Percentiles rank a stretch among this genome's conserved stretches.
Evolutionary conservation across 495 filamentous ascomycete species (phyloP).

Genomic region (Neurospora sp.): DNA sequence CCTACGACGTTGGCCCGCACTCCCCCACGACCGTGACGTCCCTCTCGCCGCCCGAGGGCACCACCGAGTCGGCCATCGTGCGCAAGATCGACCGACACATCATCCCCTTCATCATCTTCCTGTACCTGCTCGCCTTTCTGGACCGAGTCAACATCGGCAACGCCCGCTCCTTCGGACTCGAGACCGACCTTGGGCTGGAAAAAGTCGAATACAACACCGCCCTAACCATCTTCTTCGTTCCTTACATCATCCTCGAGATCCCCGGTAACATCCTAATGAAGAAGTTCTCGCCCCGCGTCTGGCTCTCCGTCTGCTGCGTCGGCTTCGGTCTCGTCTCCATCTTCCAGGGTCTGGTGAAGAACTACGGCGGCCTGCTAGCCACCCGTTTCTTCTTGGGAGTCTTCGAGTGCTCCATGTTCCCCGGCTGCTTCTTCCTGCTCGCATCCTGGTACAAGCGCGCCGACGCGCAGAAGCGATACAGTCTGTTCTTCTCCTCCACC

Average conservation of each 20-base stretch:
- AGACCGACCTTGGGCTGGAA: conserved; percentile 51
- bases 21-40: conserved; percentile 6
- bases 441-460: conserved; percentile 82
- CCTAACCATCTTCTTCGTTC: conserved; percentile 84
- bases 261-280: conserved; percentile 85
- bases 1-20: background rate
- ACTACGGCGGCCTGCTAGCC: conserved; percentile 66
- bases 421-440: conserved; percentile 68
- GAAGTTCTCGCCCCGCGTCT: conserved; percentile 67
- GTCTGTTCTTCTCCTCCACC: conserved; percentile 75
- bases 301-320: conserved; percentile 75
- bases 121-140: conserved; percentile 82
- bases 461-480: conserved; percentile 83
- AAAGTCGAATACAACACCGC: conserved; percentile 60
- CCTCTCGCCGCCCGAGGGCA: conserved; percentile 14
- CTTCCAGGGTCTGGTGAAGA: conserved; percentile 70
- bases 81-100: conserved; percentile 70
- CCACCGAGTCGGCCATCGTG: conserved; percentile 55
- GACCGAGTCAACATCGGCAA: conserved; percentile 72
- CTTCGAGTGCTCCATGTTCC: conserved; percentile 87
- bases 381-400: conserved; percentile 82
- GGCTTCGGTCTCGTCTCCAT: conserved; percentile 67
- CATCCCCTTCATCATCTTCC: conserved; percentile 67
- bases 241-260: conserved; percentile 80
- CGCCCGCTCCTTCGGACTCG: conserved; percentile 51